Percentiles rank a stretch among this genome's conserved stretches.
These are phyloP conservation scores for Vigna mungo DNA, from an alignment of 306 rosid species.

Conservation along the genomic window DNA sequence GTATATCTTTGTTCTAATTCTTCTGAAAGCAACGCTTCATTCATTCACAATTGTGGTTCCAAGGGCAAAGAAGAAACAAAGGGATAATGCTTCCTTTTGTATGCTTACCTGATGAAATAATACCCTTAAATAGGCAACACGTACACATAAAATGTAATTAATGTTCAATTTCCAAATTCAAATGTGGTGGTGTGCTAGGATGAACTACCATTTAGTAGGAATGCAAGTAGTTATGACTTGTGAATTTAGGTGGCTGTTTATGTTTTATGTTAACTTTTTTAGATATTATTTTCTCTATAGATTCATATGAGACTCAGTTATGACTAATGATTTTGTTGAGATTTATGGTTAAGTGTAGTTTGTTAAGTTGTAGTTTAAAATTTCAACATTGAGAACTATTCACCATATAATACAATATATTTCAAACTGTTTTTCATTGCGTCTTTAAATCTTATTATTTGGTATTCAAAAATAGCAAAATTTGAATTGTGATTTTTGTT, in stretches of 20 bases:
- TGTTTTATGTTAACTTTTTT: not conserved
- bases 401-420: not conserved
- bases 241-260: not conserved
- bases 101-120: not conserved
- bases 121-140: not conserved
- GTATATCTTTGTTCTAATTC: not conserved
- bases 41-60: not conserved
- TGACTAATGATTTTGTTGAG: conserved; percentile 11
- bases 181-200: not conserved
- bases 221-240: not conserved
- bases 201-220: not conserved
- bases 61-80: not conserved
- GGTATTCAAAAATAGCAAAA: not conserved
- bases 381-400: not conserved
- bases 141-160: not conserved
- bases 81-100: too few relatives aligned
- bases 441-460: not conserved
- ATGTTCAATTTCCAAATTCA: not conserved
- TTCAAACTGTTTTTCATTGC: not conserved
- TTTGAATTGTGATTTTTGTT: not conserved
- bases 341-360: not conserved
- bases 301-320: not conserved
- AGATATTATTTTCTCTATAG: not conserved
- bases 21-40: not conserved
- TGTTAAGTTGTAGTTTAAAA: not conserved